phyloP scores from a whole-genome alignment of 78 protist genomes.

The Diacronema lutheri region DNA sequence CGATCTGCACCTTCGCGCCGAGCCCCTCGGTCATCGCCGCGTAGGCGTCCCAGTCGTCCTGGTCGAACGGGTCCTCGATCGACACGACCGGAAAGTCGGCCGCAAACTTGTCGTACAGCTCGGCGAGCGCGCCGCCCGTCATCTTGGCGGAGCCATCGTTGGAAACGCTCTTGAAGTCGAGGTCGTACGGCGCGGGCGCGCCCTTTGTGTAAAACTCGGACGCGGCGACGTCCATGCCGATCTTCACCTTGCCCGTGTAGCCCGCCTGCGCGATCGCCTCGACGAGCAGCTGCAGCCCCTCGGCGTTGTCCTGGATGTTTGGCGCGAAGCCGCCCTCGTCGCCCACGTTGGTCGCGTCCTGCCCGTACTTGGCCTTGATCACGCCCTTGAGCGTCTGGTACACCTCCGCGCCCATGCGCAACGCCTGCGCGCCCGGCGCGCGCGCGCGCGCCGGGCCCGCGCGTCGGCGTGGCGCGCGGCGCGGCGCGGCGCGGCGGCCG shows the following conservation, averaged over 20 bases:
- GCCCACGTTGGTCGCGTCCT: constrained; percentile 87
- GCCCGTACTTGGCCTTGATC: constrained; percentile 74
- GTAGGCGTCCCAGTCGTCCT: constrained; percentile 93
- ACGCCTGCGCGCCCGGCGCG: neutral
- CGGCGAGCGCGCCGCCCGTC: constrained; percentile 42
- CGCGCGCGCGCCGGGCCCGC: too few relatives aligned
- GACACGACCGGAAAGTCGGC: constrained; percentile 59
- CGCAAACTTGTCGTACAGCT: constrained; percentile 36
- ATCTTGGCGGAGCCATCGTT: neutral
- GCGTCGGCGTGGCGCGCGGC: too few relatives aligned
- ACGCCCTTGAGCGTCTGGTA: constrained; percentile 89
- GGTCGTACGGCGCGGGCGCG: constrained; percentile 76
- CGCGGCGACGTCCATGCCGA: constrained; percentile 94
- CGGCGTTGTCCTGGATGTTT: constrained; percentile 67
- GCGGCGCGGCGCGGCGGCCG: constrained; percentile 62
- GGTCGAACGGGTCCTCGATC: constrained; percentile 98
- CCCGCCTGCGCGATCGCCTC: constrained; percentile 96
- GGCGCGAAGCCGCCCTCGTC: constrained; percentile 99
- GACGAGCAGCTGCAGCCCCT: constrained; percentile 80
- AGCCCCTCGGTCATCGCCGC: constrained; percentile 28
- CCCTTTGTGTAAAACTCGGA: constrained; percentile 86
- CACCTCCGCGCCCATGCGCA: constrained; percentile 48
- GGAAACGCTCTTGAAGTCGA: constrained; percentile 45
- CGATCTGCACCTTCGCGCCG: constrained; percentile 70
- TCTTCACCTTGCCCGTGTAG: constrained; percentile 60